Evolutionary conservation across 345 rosid species (phyloP), one percentile per base, ranked within the genome.

Genomic region (Cardamine chenopodiifolia): DNA sequence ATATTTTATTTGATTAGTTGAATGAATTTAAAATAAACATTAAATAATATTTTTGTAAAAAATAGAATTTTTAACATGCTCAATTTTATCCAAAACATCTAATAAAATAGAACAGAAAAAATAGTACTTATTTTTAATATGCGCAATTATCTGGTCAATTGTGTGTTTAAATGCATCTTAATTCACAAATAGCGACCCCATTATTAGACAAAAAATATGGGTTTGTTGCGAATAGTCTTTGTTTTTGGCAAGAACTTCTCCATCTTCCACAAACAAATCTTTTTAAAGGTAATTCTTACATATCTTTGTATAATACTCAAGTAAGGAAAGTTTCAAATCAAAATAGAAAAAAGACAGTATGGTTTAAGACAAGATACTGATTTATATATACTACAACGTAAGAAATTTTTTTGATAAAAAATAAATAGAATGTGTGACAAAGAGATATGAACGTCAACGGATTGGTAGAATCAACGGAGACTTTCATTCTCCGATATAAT

Each of bases 401-500:
- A 26, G 22, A 14, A 67, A 44, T n/a, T n/a, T n/a, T n/a, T n/a
- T n/a, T n/a, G n/a, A n/a, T 0, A 23, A 20, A 13, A 11, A 26
- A n/a, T 45, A 72, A 57, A 39, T 58, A 72, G 55, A 59, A 71
- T 66, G 68, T 72, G 68, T 78, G 71, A 75, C 74, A 59, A 54
- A 71, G 44, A 66, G 69, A 76, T 50, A 63, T 62, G 61, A 64
- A 71, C 73, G 82, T 83, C 80, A 83, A 79, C 65, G 80, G 54
- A 74, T 74, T 62, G 84, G 84, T 82, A 84, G 81, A 84, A 85
- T 76, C 89, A 85, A 69, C 85, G 92, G 88, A 86, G 88, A 78
- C 85, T 87, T 86, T 86, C 92, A 83, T 84, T 85, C 89, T 83
- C 89, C 88, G 78, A 85, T 70, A 81, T 84, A 85, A 85, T 83